Conservation (phyloP, 2,329 filamentous ascomycete genomes). For the Cyphellophora europaea region DNA sequence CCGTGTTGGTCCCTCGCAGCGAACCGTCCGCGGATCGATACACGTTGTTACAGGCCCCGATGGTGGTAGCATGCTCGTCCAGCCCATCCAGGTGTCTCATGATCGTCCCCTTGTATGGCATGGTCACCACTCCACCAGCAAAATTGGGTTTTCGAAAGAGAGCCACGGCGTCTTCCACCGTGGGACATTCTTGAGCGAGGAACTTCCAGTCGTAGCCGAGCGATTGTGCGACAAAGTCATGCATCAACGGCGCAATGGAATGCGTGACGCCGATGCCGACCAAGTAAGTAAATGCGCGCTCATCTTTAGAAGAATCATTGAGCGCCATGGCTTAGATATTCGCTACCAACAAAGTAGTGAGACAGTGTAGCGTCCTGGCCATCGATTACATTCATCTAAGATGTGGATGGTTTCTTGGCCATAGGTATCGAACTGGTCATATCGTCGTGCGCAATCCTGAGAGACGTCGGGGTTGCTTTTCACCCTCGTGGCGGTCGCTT, state of each 20-base stretch:
- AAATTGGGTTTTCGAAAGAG: conserved; percentile 22
- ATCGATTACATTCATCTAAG: no score
- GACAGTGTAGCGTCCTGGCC: no score
- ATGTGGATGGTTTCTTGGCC: no score
- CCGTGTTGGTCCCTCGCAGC: conserved; percentile 33
- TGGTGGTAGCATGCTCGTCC: conserved; percentile 25
- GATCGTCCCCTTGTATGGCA: conserved; percentile 31
- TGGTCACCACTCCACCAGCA: conserved; percentile 29
- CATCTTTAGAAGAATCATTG: conserved; percentile 2
- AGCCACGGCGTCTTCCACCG: conserved; percentile 23
- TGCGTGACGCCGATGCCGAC: conserved; percentile 31
- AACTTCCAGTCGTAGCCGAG: conserved; percentile 29
- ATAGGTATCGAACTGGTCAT: no score
- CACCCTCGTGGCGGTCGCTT: no score
- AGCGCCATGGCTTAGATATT: background rate
- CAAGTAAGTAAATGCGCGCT: conserved; percentile 22
- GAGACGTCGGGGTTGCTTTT: no score
- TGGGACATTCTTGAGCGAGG: conserved; percentile 22
- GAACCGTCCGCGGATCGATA: conserved; percentile 14
- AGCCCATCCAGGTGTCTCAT: conserved; percentile 26
- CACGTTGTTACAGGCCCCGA: conserved; percentile 25
- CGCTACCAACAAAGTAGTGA: no score
- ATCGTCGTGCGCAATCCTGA: no score
- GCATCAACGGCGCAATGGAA: conserved; percentile 32
- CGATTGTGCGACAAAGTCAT: conserved; percentile 29